Percentiles rank a stretch among this genome's conserved stretches.
phyloP scores from a whole-genome alignment of 1,139 yeast species.

The Hansenula anomala region DNA sequence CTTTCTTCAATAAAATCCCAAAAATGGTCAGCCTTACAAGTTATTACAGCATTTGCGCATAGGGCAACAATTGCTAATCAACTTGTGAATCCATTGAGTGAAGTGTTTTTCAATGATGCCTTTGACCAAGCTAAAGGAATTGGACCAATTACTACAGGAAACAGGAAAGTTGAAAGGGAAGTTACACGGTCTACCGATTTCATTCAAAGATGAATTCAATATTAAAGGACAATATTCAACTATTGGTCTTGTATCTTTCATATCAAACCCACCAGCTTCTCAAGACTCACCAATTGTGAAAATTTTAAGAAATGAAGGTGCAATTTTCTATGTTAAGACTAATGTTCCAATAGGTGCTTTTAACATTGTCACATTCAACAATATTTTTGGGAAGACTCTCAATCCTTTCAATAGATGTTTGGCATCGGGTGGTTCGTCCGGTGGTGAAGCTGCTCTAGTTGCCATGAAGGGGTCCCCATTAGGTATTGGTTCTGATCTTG shows the following conservation, averaged over 20 bases:
- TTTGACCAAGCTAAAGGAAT: conserved; percentile 36
- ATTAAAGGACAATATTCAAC: conserved; percentile 39
- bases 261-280: conserved; percentile 29
- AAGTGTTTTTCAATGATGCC: conserved; percentile 34
- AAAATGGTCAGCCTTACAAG: conserved; percentile 33
- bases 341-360: conserved; percentile 57
- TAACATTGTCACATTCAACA: conserved; percentile 43
- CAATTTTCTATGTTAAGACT: conserved; percentile 52
- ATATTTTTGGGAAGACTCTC: conserved; percentile 42
- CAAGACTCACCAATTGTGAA: conserved; percentile 38
- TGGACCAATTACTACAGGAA: conserved; percentile 35
- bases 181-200: conserved; percentile 64
- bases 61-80: conserved; percentile 57
- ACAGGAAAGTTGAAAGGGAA: conserved; percentile 42
- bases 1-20: conserved; percentile 24
- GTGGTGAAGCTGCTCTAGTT: conserved; percentile 59
- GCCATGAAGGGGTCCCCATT: conserved; percentile 45
- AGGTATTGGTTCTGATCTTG: conserved; percentile 64
- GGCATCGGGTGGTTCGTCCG: conserved; percentile 54
- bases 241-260: conserved; percentile 38
- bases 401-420: conserved; percentile 42
- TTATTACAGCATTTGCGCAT: conserved; percentile 45
- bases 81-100: conserved; percentile 42
- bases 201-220: conserved; percentile 50
- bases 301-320: conserved; percentile 41